phyloP scores from a whole-genome alignment of 1,284 basidiomycete species.

The Dichomitus squalens region DNA sequence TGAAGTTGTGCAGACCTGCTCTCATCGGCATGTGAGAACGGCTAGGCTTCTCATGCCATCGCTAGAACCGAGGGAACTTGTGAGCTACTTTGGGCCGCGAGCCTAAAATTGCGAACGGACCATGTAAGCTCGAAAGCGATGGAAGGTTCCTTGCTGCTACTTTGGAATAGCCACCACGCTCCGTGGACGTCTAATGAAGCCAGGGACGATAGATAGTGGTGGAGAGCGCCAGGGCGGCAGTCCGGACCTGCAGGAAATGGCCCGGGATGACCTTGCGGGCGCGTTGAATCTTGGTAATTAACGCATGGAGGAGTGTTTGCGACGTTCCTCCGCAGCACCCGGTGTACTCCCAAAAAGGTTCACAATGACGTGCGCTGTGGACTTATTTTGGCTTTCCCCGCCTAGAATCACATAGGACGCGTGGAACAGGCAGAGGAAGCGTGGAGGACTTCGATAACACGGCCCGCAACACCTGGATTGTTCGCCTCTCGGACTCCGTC shows the following conservation, averaged over 20 bases:
- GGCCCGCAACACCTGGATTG: too few relatives aligned
- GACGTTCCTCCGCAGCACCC: constrained; percentile 12
- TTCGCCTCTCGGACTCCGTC: too few relatives aligned
- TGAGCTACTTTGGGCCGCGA: constrained; percentile 1
- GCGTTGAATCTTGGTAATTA: neutral
- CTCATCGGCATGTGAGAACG: constrained; percentile 5
- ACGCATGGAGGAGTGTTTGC: neutral
- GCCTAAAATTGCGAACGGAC: neutral
- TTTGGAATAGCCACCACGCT: neutral
- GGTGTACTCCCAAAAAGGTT: constrained; percentile 1
- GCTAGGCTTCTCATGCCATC: neutral
- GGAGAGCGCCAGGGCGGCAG: neutral
- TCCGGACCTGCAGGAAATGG: neutral
- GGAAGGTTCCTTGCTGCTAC: neutral
- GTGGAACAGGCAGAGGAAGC: neutral
- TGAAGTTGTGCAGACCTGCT: neutral
- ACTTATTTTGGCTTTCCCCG: neutral
- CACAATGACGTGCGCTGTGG: neutral
- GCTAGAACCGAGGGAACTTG: constrained; percentile 1
- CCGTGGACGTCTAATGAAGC: too few relatives aligned
- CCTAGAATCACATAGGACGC: neutral
- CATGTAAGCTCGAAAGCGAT: neutral
- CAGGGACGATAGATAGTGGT: neutral
- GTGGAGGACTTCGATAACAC: neutral
- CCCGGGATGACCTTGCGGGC: neutral